Evolutionary conservation across 139 green algal genomes (phyloP).

Genomic region (Trebouxia sp.): DNA sequence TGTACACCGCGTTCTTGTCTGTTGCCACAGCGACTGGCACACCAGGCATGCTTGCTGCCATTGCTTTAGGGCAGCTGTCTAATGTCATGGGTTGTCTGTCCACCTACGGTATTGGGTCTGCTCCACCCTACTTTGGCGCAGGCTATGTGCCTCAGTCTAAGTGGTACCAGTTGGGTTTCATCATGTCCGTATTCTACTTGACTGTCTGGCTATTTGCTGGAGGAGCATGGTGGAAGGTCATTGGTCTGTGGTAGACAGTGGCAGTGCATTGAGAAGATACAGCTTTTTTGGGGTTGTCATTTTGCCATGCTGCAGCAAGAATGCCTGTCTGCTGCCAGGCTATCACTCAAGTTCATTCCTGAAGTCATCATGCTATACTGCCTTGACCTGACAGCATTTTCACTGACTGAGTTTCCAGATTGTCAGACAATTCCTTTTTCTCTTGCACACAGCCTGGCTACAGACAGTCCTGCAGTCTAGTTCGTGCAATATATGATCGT

Average conservation of each 20-base stretch:
- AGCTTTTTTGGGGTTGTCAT: no score
- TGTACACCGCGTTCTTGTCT: conserved; percentile 99
- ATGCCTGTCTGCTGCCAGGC: no score
- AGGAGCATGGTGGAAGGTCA: conserved; percentile 93
- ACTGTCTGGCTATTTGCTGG: conserved; percentile 81
- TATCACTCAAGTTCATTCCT: no score
- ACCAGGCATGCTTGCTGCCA: conserved; percentile 53
- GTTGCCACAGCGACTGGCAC: conserved; percentile 90
- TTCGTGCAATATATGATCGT: no score
- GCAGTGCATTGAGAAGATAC: neutral
- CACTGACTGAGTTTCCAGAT: no score
- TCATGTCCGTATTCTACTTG: conserved; percentile 95
- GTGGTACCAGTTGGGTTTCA: conserved; percentile 93
- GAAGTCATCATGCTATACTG: no score
- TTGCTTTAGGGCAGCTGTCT: conserved; percentile 79
- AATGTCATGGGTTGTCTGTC: conserved; percentile 99
- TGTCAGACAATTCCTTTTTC: no score
- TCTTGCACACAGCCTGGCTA: no score
- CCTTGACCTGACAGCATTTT: no score
- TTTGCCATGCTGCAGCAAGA: no score
- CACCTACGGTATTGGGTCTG: conserved; percentile 98
- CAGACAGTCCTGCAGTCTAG: no score
- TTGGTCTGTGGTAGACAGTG: conserved; percentile 76
- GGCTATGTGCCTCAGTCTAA: conserved; percentile 80
- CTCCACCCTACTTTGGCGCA: conserved; percentile 93